Percentiles rank a stretch among this genome's conserved stretches.
phyloP scores from a whole-genome alignment of 495 filamentous ascomycete species.

The Daldinia loculata region DNA sequence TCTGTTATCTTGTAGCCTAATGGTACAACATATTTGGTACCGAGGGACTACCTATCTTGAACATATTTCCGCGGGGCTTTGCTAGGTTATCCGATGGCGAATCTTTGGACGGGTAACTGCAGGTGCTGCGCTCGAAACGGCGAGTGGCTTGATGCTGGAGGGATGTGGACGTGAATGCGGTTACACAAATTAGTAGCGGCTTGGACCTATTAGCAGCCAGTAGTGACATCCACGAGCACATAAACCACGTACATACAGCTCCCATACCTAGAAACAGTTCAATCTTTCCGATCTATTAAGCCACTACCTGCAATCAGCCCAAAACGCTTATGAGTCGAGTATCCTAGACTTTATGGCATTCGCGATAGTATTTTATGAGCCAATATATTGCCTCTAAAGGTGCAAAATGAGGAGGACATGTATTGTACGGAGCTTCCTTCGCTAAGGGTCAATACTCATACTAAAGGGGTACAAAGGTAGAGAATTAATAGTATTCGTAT shows the following conservation, averaged over 20 bases:
- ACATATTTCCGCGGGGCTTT: neutral
- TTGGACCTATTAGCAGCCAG: neutral
- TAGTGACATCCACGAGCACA: neutral
- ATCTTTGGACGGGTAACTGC: no score
- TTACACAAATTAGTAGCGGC: no score
- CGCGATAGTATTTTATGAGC: neutral
- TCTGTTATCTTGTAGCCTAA: neutral
- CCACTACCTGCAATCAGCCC: neutral
- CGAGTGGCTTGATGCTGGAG: no score
- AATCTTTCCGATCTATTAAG: neutral
- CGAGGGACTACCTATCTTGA: neutral
- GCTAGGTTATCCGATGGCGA: neutral
- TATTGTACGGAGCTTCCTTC: neutral
- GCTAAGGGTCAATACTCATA: neutral
- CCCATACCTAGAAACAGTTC: neutral
- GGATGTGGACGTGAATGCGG: no score
- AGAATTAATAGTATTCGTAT: neutral
- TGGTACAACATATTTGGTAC: neutral
- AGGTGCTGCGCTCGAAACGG: no score
- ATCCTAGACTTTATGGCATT: neutral
- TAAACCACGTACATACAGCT: neutral
- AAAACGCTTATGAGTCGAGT: neutral
- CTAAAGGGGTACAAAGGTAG: no score
- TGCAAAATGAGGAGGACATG: neutral
- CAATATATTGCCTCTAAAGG: neutral